Conservation (phyloP, 2,329 filamentous ascomycete species). For the Aspergillus sp. region DNA sequence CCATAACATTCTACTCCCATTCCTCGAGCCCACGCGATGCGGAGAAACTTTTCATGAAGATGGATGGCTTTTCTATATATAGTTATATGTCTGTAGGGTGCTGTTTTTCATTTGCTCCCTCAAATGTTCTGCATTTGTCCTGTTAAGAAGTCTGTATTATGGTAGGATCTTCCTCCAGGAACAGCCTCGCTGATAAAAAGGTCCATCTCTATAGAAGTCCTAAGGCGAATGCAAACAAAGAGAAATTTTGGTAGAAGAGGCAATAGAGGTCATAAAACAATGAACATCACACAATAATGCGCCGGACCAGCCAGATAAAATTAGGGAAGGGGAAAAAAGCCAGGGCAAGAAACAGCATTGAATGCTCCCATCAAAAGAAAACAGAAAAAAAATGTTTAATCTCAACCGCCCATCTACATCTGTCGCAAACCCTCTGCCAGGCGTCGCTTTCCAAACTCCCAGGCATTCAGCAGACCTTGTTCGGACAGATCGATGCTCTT, state of each 20-base stretch:
- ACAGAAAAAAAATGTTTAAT: slow-evolving; percentile 13
- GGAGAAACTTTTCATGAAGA: too few species aligned
- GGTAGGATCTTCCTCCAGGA: too few species aligned
- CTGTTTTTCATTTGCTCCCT: too few species aligned
- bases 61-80: too few species aligned
- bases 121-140: too few species aligned
- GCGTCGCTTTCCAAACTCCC: slow-evolving; percentile 89
- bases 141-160: too few species aligned
- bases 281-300: slow-evolving; percentile 24
- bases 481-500: slow-evolving; percentile 94
- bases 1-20: slow-evolving; percentile 5
- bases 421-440: slow-evolving; percentile 82
- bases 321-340: slow-evolving; percentile 8
- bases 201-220: too few species aligned
- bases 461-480: slow-evolving; percentile 89
- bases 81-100: too few species aligned
- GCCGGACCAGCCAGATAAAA: slow-evolving; percentile 33
- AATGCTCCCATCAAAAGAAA: slow-evolving; percentile 9
- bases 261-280: slow-evolving; percentile 13
- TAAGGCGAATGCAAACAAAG: too few species aligned
- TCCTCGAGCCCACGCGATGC: too few species aligned
- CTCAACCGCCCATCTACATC: slow-evolving; percentile 23
- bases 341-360: not conserved
- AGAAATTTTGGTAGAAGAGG: too few species aligned
- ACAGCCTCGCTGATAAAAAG: too few species aligned